Evolutionary conservation across 208 protist species (phyloP).

Genomic region (Acanthamoeba castellanii): DNA sequence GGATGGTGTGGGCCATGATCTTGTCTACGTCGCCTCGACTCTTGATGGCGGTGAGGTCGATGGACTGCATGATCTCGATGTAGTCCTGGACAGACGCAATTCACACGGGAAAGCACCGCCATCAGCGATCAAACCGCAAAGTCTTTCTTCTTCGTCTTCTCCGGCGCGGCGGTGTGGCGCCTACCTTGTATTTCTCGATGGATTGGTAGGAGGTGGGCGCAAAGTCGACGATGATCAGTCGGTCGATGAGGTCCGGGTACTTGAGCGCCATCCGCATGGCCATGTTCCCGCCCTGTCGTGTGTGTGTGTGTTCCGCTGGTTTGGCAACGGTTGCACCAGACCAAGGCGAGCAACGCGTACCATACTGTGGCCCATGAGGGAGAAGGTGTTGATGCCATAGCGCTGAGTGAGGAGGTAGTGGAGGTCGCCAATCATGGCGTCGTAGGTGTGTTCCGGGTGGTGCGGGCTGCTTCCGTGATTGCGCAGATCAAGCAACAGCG

Average conservation of each 20-base stretch:
- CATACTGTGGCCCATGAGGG: conserved; percentile 74
- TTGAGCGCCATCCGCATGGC: conserved; percentile 73
- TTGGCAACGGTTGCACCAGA: not conserved
- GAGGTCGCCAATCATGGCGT: conserved; percentile 59
- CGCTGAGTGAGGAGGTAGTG: conserved; percentile 46
- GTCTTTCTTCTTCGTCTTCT: not conserved
- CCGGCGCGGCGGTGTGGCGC: not conserved
- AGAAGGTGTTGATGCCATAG: conserved; percentile 10
- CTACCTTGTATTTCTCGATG: not conserved
- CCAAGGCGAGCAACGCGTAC: not conserved
- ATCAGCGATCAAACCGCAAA: too few species aligned
- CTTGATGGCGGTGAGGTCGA: conserved; percentile 26
- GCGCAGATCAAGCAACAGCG: conserved; percentile 60
- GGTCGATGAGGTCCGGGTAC: conserved; percentile 54
- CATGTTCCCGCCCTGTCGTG: conserved; percentile 44
- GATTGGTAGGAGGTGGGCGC: not conserved
- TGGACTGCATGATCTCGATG: conserved; percentile 59
- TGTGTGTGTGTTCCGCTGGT: too few species aligned
- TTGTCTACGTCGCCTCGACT: conserved; percentile 59
- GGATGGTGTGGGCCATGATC: conserved; percentile 12
- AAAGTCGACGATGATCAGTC: conserved; percentile 61
- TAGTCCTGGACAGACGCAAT: not conserved
- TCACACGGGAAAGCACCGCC: not conserved
- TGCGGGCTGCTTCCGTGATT: conserved; percentile 73
- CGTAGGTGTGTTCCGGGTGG: conserved; percentile 41